Conservation (phyloP, 176 grass and related monocot species). For the Carex kokanica region DNA sequence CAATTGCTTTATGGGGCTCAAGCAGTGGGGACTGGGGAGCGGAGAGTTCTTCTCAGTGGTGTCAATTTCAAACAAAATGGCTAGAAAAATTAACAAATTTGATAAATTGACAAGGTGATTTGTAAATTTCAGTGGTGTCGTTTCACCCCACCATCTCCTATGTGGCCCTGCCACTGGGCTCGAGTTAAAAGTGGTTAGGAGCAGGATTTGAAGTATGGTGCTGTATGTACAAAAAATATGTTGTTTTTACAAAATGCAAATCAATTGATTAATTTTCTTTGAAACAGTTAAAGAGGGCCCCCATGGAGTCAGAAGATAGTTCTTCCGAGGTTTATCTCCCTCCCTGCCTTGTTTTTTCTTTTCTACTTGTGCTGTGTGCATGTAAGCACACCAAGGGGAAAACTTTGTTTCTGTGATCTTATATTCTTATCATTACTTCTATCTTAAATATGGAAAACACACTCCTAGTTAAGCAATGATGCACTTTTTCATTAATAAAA, state of each 20-base stretch:
- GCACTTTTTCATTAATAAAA: neutral
- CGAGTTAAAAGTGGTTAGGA: neutral
- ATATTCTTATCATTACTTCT: neutral
- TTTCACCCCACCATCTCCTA: neutral
- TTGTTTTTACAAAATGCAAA: neutral
- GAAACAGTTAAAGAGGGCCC: neutral
- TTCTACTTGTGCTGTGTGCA: neutral
- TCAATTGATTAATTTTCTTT: constrained; percentile 21
- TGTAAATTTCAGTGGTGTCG: neutral
- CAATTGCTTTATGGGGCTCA: neutral
- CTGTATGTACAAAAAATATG: constrained; percentile 3
- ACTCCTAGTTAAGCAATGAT: neutral
- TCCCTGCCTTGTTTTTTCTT: neutral
- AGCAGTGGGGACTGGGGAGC: neutral
- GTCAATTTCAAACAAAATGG: neutral
- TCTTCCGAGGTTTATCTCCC: constrained; percentile 4
- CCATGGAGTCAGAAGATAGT: constrained; percentile 12
- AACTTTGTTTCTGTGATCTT: neutral
- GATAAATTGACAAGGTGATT: neutral
- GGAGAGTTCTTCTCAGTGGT: neutral
- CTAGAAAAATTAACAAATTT: neutral
- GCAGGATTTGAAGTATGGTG: neutral
- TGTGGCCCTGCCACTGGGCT: neutral
- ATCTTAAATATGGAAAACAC: neutral
- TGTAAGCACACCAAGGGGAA: neutral